Conservation (phyloP, 1,139 yeast species). For the Yamadazyma atmosphaerica region DNA sequence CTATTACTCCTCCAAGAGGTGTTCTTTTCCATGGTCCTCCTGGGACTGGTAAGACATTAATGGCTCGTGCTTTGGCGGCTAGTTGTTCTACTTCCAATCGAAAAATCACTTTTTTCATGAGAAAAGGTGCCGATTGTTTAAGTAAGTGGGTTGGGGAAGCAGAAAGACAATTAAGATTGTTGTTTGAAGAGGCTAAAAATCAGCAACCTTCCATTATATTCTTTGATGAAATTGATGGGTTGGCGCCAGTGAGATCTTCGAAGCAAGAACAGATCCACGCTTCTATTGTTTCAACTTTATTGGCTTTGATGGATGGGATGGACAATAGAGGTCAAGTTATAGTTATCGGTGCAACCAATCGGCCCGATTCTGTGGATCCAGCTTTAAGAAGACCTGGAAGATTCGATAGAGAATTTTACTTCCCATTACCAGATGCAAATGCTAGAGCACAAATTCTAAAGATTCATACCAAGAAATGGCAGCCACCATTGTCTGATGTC, state of each 20-base stretch:
- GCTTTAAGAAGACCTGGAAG: slow-evolving; percentile 97
- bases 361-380: slow-evolving; percentile 98
- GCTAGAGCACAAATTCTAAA: slow-evolving; percentile 77
- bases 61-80: slow-evolving; percentile 97
- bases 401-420: slow-evolving; percentile 94
- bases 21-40: slow-evolving; percentile 99
- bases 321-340: slow-evolving; percentile 95
- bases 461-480: slow-evolving; percentile 91
- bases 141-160: slow-evolving; percentile 99
- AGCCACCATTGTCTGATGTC: slow-evolving; percentile 59
- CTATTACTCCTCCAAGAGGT: slow-evolving; percentile 96
- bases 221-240: slow-evolving; percentile 96
- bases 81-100: slow-evolving; percentile 81
- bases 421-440: slow-evolving; percentile 83
- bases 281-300: slow-evolving; percentile 88
- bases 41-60: slow-evolving; percentile 97
- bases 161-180: slow-evolving; percentile 83
- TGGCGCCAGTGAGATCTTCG: slow-evolving; percentile 96
- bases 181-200: slow-evolving; percentile 94
- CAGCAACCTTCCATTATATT: slow-evolving; percentile 95
- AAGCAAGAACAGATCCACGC: slow-evolving; percentile 99
- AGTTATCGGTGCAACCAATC: slow-evolving; percentile 95
- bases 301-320: slow-evolving; percentile 99
- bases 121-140: slow-evolving; percentile 97
- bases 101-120: slow-evolving; percentile 94